These are phyloP conservation scores for Heterobasidion parviporum DNA, from an alignment of 1,284 basidiomycete species.

Conservation along the genomic window DNA sequence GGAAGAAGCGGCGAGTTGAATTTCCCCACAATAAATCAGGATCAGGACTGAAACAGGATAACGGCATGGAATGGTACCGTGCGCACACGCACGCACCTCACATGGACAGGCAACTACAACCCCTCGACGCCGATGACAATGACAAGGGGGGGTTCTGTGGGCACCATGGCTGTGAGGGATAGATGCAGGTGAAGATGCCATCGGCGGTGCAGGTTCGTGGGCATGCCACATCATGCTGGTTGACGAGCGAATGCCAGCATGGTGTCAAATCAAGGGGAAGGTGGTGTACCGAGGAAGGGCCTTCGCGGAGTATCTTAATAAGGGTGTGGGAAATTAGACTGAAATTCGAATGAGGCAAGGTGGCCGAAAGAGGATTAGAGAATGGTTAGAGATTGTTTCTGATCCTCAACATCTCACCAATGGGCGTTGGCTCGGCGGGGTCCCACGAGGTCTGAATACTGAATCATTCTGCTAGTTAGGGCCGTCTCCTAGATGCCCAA, in stretches of 20 bases:
- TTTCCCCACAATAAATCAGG: not conserved
- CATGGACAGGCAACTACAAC: not conserved
- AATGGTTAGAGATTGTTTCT: not conserved
- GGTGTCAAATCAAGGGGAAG: not conserved
- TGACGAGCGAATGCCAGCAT: not conserved
- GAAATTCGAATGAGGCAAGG: too few relatives aligned
- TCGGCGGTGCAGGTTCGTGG: too few relatives aligned
- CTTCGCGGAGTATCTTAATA: too few relatives aligned
- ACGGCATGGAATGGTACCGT: not conserved
- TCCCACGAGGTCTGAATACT: not conserved
- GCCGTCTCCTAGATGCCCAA: not conserved
- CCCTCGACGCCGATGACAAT: not conserved
- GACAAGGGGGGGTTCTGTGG: not conserved
- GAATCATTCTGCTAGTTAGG: not conserved
- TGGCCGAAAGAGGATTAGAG: too few relatives aligned
- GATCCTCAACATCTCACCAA: not conserved
- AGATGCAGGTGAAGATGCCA: too few relatives aligned
- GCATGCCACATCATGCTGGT: not conserved
- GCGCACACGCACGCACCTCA: not conserved
- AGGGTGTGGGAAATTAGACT: too few relatives aligned
- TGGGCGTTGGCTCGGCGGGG: not conserved
- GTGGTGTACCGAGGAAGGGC: too few relatives aligned
- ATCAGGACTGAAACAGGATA: not conserved
- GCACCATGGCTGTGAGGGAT: not conserved
- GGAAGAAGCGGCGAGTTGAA: not conserved